phyloP scores from a whole-genome alignment of 306 rosid genomes.

The Trifolium repens region DNA sequence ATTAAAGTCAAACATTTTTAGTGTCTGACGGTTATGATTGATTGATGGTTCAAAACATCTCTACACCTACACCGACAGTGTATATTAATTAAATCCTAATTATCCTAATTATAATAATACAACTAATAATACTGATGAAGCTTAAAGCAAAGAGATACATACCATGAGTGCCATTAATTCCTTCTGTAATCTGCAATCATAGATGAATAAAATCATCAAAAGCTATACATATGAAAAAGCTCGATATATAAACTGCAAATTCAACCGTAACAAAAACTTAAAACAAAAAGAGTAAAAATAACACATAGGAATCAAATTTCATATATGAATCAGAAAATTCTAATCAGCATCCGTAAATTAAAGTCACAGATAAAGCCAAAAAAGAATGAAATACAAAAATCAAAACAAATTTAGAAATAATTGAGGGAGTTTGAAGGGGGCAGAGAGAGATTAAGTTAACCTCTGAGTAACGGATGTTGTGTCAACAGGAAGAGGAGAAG shows the following conservation, averaged over 20 bases:
- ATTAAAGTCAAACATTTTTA: no score
- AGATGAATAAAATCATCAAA: slow-evolving; percentile 35
- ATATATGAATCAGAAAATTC: slow-evolving; percentile 8
- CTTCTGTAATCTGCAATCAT: slow-evolving; percentile 79
- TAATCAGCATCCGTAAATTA: not conserved
- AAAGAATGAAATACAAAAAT: not conserved
- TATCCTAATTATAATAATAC: not conserved
- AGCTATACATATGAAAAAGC: slow-evolving; percentile 12
- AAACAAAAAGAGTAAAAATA: not conserved
- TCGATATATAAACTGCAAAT: slow-evolving; percentile 13
- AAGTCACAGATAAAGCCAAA: not conserved
- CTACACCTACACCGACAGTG: no score
- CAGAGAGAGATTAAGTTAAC: slow-evolving; percentile 37
- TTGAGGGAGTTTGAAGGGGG: no score
- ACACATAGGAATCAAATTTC: not conserved
- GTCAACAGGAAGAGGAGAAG: slow-evolving; percentile 66
- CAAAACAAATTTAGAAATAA: not conserved
- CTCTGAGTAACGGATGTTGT: slow-evolving; percentile 79
- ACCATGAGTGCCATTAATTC: slow-evolving; percentile 99
- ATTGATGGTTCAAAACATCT: no score
- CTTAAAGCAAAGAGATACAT: slow-evolving; percentile 33
- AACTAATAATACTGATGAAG: not conserved
- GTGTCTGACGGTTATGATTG: no score
- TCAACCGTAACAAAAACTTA: slow-evolving; percentile 6
- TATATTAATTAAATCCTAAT: no score